Evolutionary conservation across 116 monocot genomes (phyloP).

Genomic region (Papilionanthe hybrid): DNA sequence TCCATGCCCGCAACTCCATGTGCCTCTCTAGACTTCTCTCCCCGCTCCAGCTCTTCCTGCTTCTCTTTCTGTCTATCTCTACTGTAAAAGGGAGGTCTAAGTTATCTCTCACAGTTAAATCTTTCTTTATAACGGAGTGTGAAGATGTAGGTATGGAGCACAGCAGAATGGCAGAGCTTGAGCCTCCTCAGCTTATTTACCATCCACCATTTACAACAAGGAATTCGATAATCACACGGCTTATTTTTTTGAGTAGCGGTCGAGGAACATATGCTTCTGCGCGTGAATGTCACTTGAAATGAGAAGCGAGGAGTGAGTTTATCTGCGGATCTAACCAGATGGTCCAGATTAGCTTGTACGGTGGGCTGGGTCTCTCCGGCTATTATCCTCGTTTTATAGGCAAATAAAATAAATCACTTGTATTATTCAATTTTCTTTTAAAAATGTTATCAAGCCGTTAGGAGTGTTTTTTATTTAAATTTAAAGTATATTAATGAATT

Average conservation of each 20-base stretch:
- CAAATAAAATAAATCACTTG: too few species aligned
- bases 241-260: neutral
- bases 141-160: constrained; percentile 4
- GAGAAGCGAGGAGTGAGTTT: neutral
- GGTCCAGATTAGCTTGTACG: neutral
- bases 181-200: neutral
- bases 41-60: too few species aligned
- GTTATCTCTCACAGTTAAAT: neutral
- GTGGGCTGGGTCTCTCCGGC: neutral
- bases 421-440: too few species aligned
- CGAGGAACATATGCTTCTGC: neutral
- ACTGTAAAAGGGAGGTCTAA: neutral
- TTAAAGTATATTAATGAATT: neutral
- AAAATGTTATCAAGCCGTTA: neutral
- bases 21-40: neutral
- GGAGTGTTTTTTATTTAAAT: neutral
- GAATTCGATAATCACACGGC: neutral
- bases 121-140: constrained; percentile 5
- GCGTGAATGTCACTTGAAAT: neutral
- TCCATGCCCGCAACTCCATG: constrained; percentile 6
- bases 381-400: neutral
- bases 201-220: neutral
- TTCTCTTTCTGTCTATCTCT: neutral
- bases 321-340: constrained; percentile 6
- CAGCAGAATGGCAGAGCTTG: constrained; percentile 11